Conservation (phyloP, 495 filamentous ascomycete genomes). For the Pseudomonodictys pantanalensis region DNA sequence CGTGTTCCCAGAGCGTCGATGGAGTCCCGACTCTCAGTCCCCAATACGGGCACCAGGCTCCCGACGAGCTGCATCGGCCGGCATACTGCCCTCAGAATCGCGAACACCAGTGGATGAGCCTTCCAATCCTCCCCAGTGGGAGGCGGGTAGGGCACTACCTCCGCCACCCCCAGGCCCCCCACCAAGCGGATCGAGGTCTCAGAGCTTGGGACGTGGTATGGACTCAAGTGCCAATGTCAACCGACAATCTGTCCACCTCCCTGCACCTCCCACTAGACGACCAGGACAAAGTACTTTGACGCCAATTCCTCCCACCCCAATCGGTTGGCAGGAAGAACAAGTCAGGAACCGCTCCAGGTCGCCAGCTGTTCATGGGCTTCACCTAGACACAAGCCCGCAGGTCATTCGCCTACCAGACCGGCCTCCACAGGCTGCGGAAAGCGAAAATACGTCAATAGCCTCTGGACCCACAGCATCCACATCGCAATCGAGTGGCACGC, state of each 20-base stretch:
- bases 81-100: conserved; percentile 46
- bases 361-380: conserved; percentile 26
- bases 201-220: conserved; percentile 63
- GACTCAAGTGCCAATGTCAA: conserved; percentile 43
- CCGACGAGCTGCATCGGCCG: conserved; percentile 64
- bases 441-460: conserved; percentile 32
- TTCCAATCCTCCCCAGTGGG: conserved; percentile 61
- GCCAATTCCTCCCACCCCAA: conserved; percentile 31
- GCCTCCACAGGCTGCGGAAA: background rate
- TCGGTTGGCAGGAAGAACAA: conserved; percentile 32
- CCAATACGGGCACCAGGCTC: conserved; percentile 47
- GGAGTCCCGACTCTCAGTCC: conserved; percentile 29
- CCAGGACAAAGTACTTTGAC: conserved; percentile 27
- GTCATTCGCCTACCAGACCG: background rate
- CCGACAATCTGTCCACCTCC: conserved; percentile 12
- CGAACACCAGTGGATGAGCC: conserved; percentile 45
- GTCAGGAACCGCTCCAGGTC: conserved; percentile 22
- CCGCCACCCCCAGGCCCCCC: conserved; percentile 83
- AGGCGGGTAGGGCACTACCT: conserved; percentile 73
- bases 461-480: conserved; percentile 32
- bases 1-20: conserved; percentile 38
- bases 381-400: conserved; percentile 25
- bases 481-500: conserved; percentile 24
- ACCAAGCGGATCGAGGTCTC: conserved; percentile 64
- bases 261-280: conserved; percentile 31